These are phyloP conservation scores for Infundibulicybe gibba DNA, from an alignment of 768 basidiomycete species.

Conservation along the genomic window DNA sequence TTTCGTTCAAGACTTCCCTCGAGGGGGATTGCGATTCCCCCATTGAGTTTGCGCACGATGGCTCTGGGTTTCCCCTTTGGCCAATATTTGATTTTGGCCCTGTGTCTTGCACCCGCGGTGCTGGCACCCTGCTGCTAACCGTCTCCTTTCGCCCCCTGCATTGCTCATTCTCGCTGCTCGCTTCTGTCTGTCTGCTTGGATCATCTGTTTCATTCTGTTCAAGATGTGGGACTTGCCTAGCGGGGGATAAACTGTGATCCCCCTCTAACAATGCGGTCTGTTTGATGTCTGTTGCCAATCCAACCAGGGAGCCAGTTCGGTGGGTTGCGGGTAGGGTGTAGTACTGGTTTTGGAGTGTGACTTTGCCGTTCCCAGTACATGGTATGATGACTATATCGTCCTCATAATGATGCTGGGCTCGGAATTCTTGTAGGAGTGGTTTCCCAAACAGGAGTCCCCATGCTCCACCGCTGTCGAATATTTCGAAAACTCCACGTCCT, in stretches of 20 bases:
- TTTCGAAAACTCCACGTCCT: too few species aligned
- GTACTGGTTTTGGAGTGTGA: background rate
- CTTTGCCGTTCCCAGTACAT: background rate
- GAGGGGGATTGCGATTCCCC: slow-evolving; percentile 6
- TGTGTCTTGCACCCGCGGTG: background rate
- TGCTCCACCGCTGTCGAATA: too few species aligned
- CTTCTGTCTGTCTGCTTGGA: too few species aligned
- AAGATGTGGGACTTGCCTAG: slow-evolving; percentile 5
- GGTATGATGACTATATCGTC: background rate
- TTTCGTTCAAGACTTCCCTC: too few species aligned
- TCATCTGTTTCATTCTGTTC: background rate
- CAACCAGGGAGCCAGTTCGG: background rate
- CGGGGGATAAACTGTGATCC: slow-evolving; percentile 8
- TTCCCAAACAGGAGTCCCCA: slow-evolving; percentile 5
- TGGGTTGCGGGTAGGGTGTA: too few species aligned
- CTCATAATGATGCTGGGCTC: slow-evolving; percentile 7
- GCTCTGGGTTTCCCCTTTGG: background rate
- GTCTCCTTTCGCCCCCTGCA: too few species aligned
- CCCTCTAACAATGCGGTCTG: slow-evolving; percentile 8
- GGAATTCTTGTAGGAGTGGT: slow-evolving; percentile 9
- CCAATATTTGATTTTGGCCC: background rate
- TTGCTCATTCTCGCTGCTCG: background rate
- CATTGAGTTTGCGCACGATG: slow-evolving; percentile 5
- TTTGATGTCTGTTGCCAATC: background rate
- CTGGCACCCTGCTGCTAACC: background rate